phyloP scores from a whole-genome alignment of 345 rosid genomes.

The Bruguiera gymnorhiza region DNA sequence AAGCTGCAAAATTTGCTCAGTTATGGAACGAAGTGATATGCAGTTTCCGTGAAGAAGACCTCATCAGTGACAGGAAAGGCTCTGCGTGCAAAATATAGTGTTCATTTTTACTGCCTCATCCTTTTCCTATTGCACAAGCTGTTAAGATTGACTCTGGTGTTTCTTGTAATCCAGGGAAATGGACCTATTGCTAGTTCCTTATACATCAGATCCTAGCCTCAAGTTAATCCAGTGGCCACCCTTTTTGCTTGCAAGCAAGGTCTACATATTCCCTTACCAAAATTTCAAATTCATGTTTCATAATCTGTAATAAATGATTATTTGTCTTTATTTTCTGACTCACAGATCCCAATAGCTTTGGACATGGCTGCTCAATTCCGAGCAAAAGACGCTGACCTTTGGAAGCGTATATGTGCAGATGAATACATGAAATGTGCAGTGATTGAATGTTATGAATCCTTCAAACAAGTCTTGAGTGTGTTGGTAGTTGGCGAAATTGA shows the following conservation, averaged over 20 bases:
- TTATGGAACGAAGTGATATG: constrained; percentile 95
- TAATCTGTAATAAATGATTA: background rate
- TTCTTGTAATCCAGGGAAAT: constrained; percentile 67
- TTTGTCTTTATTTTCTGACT: constrained; percentile 17
- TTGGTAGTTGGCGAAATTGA: constrained; percentile 90
- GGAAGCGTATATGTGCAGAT: constrained; percentile 94
- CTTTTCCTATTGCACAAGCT: constrained; percentile 9
- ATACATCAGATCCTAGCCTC: constrained; percentile 85
- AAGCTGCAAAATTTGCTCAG: constrained; percentile 98
- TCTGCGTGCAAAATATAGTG: constrained; percentile 15
- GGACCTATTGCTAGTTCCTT: constrained; percentile 94
- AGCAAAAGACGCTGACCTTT: constrained; percentile 75
- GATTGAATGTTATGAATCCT: constrained; percentile 91
- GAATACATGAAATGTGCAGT: constrained; percentile 99
- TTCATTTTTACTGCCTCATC: constrained; percentile 9
- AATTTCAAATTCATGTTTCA: background rate
- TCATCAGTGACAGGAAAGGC: constrained; percentile 87
- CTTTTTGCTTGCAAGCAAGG: constrained; percentile 97
- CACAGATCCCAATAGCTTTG: constrained; percentile 87
- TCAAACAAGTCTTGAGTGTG: constrained; percentile 70
- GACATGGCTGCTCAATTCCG: constrained; percentile 94
- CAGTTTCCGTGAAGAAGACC: constrained; percentile 98
- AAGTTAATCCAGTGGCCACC: constrained; percentile 99
- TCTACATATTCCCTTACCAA: constrained; percentile 27
- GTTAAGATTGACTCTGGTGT: constrained; percentile 23